These are phyloP conservation scores for Mycosphaerella sp. DNA, from an alignment of 2,329 filamentous ascomycete genomes.

Conservation along the genomic window DNA sequence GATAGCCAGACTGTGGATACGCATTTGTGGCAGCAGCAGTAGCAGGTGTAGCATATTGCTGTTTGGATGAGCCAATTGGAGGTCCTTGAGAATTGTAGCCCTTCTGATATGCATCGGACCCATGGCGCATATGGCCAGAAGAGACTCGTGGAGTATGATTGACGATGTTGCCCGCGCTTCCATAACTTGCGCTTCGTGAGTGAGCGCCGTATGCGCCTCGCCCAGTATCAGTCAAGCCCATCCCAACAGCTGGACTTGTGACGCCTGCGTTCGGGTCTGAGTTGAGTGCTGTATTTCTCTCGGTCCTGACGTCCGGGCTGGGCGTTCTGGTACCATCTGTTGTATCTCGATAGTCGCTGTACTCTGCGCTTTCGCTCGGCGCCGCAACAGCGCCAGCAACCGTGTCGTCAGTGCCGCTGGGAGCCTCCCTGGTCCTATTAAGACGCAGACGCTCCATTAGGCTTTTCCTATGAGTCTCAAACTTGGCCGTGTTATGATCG, in stretches of 20 bases:
- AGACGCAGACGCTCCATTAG: constrained; percentile 21
- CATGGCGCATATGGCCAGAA: neutral
- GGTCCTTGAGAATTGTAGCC: constrained; percentile 25
- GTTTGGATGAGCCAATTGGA: constrained; percentile 21
- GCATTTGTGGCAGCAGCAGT: constrained; percentile 2
- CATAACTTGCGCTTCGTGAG: constrained; percentile 1
- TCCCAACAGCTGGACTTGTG: constrained; percentile 13
- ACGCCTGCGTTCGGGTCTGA: constrained; percentile 9
- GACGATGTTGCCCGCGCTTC: constrained; percentile 1
- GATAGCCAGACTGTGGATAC: constrained; percentile 20
- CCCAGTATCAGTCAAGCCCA: constrained; percentile 18
- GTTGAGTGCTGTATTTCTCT: constrained; percentile 15
- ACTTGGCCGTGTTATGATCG: constrained; percentile 27
- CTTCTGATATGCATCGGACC: constrained; percentile 17
- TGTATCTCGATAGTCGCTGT: constrained; percentile 15
- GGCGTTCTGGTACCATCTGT: constrained; percentile 11
- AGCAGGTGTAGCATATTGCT: neutral
- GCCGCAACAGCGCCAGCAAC: neutral
- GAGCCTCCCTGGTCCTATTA: constrained; percentile 16
- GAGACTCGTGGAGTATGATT: constrained; percentile 6
- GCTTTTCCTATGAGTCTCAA: constrained; percentile 19
- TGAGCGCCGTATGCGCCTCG: constrained; percentile 11
- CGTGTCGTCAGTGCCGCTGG: constrained; percentile 4
- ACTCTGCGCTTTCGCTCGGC: constrained; percentile 15
- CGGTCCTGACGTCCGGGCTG: constrained; percentile 9